Evolutionary conservation across 352 stramenopile species (phyloP).

Genomic region (Globisporangium spinosum): DNA sequence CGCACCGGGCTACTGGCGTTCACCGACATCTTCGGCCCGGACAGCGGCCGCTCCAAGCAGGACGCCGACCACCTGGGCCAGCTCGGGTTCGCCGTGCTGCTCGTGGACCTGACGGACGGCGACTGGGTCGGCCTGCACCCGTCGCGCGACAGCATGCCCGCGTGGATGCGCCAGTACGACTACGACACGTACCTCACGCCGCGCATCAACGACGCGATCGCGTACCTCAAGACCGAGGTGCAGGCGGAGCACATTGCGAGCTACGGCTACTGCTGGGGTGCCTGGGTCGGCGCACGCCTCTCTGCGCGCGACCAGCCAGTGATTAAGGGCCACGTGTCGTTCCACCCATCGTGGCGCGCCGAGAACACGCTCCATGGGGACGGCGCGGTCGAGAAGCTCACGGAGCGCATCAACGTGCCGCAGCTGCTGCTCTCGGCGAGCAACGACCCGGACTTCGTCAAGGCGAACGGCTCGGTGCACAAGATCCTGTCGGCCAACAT

Average conservation of each 20-base stretch:
- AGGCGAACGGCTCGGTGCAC: conserved; percentile 32
- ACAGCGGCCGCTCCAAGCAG: conserved; percentile 22
- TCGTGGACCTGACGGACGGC: conserved; percentile 19
- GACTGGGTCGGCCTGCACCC: conserved; percentile 16
- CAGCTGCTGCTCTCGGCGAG: conserved; percentile 40
- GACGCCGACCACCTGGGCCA: conserved; percentile 17
- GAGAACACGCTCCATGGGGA: conserved; percentile 32
- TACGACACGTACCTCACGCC: conserved; percentile 17
- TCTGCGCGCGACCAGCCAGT: conserved; percentile 21
- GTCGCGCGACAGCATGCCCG: background rate
- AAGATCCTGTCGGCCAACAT: conserved; percentile 28
- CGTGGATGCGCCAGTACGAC: conserved; percentile 16
- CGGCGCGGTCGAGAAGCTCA: conserved; percentile 35
- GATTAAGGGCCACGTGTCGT: conserved; percentile 24
- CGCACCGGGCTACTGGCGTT: conserved; percentile 18
- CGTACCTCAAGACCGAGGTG: conserved; percentile 27
- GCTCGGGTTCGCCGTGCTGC: conserved; percentile 22
- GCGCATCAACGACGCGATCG: conserved; percentile 28
- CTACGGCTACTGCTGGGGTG: conserved; percentile 33
- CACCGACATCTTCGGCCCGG: conserved; percentile 21
- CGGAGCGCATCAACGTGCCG: conserved; percentile 31
- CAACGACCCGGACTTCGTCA: conserved; percentile 42
- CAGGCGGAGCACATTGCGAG: conserved; percentile 17
- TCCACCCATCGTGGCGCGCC: conserved; percentile 29
- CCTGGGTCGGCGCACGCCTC: conserved; percentile 23